phyloP scores from a whole-genome alignment of 225 moss, liverwort and hornwort genomes.

The Pseudisothecium myosuroides region DNA sequence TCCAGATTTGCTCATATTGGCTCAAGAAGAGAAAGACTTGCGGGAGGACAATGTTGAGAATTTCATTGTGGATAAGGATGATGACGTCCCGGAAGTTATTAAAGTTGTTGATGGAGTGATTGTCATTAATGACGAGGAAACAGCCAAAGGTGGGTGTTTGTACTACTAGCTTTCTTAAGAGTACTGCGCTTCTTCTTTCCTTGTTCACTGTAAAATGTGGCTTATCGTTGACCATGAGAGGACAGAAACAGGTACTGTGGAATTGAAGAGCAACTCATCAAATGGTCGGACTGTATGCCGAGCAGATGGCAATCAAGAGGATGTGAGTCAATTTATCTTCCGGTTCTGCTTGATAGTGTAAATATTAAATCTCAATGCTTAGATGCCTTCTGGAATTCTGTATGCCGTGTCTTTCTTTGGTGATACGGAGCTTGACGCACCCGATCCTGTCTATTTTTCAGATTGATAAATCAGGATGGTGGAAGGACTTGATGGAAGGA shows the following conservation, averaged over 20 bases:
- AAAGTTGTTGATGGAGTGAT: conserved; percentile 10
- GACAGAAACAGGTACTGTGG: conserved; percentile 17
- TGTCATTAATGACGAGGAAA: conserved; percentile 46
- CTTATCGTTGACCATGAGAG: conserved; percentile 1
- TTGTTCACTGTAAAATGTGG: not conserved
- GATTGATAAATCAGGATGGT: conserved; percentile 75
- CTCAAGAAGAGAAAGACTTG: conserved; percentile 55
- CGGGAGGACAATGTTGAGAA: conserved; percentile 63
- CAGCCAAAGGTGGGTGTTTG: conserved; percentile 27
- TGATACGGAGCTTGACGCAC: not conserved
- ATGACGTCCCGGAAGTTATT: conserved; percentile 56
- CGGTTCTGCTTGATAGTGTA: not conserved
- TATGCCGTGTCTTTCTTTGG: not conserved
- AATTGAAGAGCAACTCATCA: conserved; percentile 11
- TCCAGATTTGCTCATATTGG: conserved; percentile 73
- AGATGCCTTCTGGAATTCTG: not conserved
- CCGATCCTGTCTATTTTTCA: conserved; percentile 1
- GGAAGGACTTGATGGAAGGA: conserved; percentile 69
- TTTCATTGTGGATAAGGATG: conserved; percentile 66
- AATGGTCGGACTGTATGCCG: conserved; percentile 14
- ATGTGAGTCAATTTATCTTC: conserved; percentile 22
- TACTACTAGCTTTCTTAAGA: not conserved
- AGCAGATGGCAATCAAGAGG: conserved; percentile 20
- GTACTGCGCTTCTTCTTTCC: not conserved
- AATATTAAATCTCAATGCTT: not conserved